Base-by-base conservation (phyloP, 176 grass and related monocot genomes). In the Otatea glauca region DNA sequence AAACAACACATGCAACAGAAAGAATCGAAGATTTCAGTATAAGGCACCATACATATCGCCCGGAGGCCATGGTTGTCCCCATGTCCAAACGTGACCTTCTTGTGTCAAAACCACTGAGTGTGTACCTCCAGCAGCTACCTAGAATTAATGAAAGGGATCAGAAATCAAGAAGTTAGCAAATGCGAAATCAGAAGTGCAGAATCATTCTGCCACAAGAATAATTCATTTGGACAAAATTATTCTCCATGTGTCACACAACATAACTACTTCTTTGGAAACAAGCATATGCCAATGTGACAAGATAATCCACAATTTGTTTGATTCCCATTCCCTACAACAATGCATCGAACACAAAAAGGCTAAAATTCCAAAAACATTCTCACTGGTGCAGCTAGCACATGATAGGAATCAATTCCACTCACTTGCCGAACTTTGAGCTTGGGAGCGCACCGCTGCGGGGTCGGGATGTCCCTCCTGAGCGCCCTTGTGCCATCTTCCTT, bases 41-140 rank as follows among this genome's bases (percentile, higher is more conserved):
- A 84, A 79, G 51, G 69, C 44, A 10, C 64, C 72, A 67, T 95
- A 99, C 96, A 99, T 99, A 83, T 99, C 96, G 17, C 96, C 96
- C 34, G 93, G 96, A 68, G 96, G 93, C 93, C 96, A 99, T 69
- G 96, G 96, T 87, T 99, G 96, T 3, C 96, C 96, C 96, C 96
- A 96, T 64, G 93, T 94, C 96, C 96, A 99, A 70, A 96, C 93
- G 21, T 96, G 85, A 42, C 93, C 96, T 84, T 99, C 93, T 87
- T 91, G 91, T 61, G 96, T 99, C 77, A 99, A 86, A 75, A 92
- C 96, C 24, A 99, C 91, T 2, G 96, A 94, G 67, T 99, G 96
- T 73, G 96, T 99, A 49, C 96, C 96, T 85, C 96, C 96, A 77
- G 96, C 96, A 71, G 96, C 96, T 44, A 99, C 93, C 93, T 98